Evolutionary conservation across 805 yeast species (phyloP).

Genomic region (Wickerhamiella kurtzmanii): DNA sequence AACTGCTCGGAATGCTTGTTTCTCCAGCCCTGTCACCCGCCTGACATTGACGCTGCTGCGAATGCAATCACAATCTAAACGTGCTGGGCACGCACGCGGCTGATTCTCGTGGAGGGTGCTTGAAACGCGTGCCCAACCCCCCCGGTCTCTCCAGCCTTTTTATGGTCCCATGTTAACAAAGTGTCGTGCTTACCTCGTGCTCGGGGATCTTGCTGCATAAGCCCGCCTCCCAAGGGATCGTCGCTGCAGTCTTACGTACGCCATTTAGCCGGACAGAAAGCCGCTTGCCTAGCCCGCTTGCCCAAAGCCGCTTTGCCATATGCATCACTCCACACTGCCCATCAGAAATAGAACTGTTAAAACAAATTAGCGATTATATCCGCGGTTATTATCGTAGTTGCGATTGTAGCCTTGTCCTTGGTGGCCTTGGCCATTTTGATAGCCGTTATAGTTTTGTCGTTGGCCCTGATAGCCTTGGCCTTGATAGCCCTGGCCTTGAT

Average conservation of each 20-base stretch:
- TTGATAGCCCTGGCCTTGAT: slow-evolving; percentile 12
- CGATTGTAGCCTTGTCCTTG: background rate
- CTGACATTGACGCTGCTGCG: no score
- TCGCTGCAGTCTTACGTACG: background rate
- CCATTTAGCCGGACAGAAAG: background rate
- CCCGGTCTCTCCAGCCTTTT: background rate
- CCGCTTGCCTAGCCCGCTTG: no score
- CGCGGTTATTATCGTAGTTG: background rate
- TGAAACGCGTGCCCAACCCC: background rate
- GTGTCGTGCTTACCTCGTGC: background rate
- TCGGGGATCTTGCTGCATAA: background rate
- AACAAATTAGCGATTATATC: background rate
- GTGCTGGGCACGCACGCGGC: no score
- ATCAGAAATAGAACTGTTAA: background rate
- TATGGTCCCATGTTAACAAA: background rate
- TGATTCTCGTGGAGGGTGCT: no score
- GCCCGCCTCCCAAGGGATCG: background rate
- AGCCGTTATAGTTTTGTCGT: background rate
- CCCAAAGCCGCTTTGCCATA: background rate
- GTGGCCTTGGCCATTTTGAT: background rate
- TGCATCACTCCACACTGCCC: background rate
- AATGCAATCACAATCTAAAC: no score
- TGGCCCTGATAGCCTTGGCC: slow-evolving; percentile 10
- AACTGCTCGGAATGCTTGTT: no score
- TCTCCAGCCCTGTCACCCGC: no score